Base-by-base conservation (phyloP, 805 yeast species). In the Hanseniaspora clermontiae region DNA sequence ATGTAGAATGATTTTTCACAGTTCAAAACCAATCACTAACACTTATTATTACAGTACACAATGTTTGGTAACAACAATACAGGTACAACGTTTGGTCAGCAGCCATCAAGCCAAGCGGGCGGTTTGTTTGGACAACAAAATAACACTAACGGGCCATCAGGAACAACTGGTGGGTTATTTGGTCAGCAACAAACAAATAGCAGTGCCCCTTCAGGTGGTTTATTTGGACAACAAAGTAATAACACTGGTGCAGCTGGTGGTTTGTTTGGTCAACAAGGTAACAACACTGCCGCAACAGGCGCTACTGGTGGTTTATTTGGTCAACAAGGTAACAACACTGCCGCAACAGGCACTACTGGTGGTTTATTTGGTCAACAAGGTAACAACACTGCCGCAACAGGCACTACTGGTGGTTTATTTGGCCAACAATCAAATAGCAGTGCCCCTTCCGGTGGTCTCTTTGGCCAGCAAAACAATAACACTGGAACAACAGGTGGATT, bases 351-450 rank as follows among this genome's bases (percentile, higher is more conserved):
- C 15, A 34, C 37, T 34, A 34, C 37, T 34, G 37, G 37, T 34
- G 78, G 78, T 5, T 63, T 77, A 53, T 78, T 79, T 64, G 81
- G 80, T 24, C 38, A 36, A 36, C 69, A 66, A 24, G 24, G 46
- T 37, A 57, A 48, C 46, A 17, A 31, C 17, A 43, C 12, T 20
- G 12, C 36, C 3, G 43, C 43, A 10, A 19, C 54, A 12, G 45
- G 15, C 7, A 45, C 36, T 2, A 52, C 61, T 19, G 66, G 66
- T 20, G 66, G 68, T 3, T 53, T 64, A 15, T 66, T 67, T 58
- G 68, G 70, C 51, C 42, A 36, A 14, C 42, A 36, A 36, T 9
- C 4, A 2, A 36, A 36, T n/a, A 36, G 7, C n/a, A 36, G n/a
- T 15, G 14, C 5, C 3, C 7, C 38, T 3, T 2, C 38, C 3